Base-by-base conservation (phyloP, 768 basidiomycete genomes). In the Polyporus arcularius region DNA sequence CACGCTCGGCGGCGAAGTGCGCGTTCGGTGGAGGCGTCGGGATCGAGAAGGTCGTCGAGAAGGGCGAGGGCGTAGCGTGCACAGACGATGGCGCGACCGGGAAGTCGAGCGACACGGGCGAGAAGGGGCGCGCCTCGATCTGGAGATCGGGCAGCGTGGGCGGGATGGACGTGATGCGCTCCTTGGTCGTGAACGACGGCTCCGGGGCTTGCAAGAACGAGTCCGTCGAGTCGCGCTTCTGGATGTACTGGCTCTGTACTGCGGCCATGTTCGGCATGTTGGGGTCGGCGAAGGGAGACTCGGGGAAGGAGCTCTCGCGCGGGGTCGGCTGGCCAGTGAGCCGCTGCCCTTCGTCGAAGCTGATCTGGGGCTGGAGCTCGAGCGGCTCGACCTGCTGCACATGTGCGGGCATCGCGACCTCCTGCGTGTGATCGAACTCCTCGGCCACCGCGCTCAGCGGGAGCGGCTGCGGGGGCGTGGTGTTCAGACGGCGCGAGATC, bases 401-500 rank as follows among this genome's bases (percentile, higher is more conserved):
- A 38, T 35, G 48, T 28, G 49, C 53, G 2, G 52, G 55, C 1
- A 55, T 26, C 8, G 58, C 49, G 40, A 41, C 55, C 18, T 53
- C 41, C 35, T 63, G 65, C 28, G 46, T 39, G n/a, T 57, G 54
- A 28, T 65, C 58, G 11, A 54, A 40, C 12, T 62, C 53, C 55
- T 62, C 72, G 46, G 62, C 57, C 47, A 64, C 63, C 1, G 60
- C 63, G 43, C 61, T 52, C 39, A 65, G 65, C 38, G 75, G 67
- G 30, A 74, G 53, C 43, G 60, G 61, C 10, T 58, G 52, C 4
- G 71, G 69, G 8, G 71, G 68, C 8, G 66, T 64, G 4, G 66
- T 35, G 60, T 84, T 80, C 42, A 92, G 71, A 18, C 76, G 81
- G 65, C 80, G 77, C 5, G 86, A 83, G 57, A 90, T 90, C 66